phyloP scores from a whole-genome alignment of 495 filamentous ascomycete genomes.

The Sporormia fimetaria region DNA sequence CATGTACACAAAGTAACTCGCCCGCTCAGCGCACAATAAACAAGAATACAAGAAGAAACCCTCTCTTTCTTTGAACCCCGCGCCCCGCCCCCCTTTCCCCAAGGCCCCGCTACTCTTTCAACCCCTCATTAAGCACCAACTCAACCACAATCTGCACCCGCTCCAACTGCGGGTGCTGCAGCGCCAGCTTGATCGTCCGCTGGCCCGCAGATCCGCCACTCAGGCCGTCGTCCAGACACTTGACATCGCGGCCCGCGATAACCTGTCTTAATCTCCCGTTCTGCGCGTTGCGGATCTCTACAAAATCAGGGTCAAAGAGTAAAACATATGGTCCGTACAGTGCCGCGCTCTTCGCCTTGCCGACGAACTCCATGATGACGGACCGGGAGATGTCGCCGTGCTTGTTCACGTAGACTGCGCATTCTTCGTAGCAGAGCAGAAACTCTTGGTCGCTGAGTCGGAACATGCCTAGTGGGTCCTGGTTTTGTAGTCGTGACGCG shows the following conservation, averaged over 20 bases:
- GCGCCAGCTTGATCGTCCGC: slow-evolving; percentile 78
- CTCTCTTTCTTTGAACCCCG: too few relatives aligned
- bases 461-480: slow-evolving; percentile 91
- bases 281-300: slow-evolving; percentile 93
- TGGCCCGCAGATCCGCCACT: slow-evolving; percentile 18
- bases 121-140: slow-evolving; percentile 87
- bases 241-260: slow-evolving; percentile 78
- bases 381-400: slow-evolving; percentile 86
- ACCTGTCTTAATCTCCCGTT: slow-evolving; percentile 90
- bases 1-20: too few relatives aligned
- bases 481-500: slow-evolving; percentile 62
- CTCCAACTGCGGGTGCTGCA: slow-evolving; percentile 82
- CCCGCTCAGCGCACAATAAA: too few relatives aligned
- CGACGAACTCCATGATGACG: slow-evolving; percentile 96
- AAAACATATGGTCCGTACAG: slow-evolving; percentile 47
- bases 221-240: slow-evolving; percentile 76
- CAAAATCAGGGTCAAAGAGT: slow-evolving; percentile 72
- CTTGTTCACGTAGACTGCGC: slow-evolving; percentile 95
- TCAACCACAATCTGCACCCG: slow-evolving; percentile 80
- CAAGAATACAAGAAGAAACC: too few relatives aligned
- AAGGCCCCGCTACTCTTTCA: slow-evolving; percentile 54
- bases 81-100: too few relatives aligned
- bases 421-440: slow-evolving; percentile 85
- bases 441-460: slow-evolving; percentile 87
- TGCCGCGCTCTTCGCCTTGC: slow-evolving; percentile 73